These are phyloP conservation scores for Aegilops bicornis DNA, from an alignment of 176 grass and related monocot species.

Conservation along the genomic window DNA sequence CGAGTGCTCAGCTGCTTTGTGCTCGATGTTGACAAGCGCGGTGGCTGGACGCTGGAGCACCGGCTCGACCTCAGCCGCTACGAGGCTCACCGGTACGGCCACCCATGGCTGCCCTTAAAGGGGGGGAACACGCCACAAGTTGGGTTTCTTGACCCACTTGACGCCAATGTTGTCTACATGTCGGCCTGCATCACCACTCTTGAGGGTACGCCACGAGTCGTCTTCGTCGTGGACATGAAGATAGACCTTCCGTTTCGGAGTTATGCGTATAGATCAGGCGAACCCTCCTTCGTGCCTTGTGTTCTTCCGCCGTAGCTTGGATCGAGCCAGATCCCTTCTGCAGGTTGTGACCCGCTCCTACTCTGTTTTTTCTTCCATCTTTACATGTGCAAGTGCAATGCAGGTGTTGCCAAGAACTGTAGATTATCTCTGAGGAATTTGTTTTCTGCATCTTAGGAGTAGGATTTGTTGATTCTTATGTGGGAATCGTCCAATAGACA, in stretches of 20 bases:
- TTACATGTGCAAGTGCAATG: background rate
- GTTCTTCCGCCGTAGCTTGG: background rate
- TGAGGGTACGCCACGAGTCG: background rate
- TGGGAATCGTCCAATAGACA: background rate
- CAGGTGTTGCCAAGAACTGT: background rate
- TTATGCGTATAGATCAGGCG: background rate
- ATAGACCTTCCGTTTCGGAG: background rate
- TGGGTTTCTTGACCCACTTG: background rate
- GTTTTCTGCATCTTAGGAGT: background rate
- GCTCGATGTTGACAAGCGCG: background rate
- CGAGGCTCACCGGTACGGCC: no score
- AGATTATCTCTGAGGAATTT: background rate
- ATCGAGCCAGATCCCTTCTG: background rate
- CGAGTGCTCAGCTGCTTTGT: constrained; percentile 8
- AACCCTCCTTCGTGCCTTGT: background rate
- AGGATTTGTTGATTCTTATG: no score
- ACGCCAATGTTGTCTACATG: background rate
- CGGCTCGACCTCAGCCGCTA: no score
- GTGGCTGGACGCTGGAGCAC: constrained; percentile 12
- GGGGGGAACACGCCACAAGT: background rate
- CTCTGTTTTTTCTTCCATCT: background rate
- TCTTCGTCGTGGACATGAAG: background rate
- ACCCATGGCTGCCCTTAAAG: background rate
- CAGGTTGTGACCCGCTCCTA: background rate
- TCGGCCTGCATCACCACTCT: background rate